phyloP scores from a whole-genome alignment of 1,139 yeast genomes.

The Geotrichum phurueaensis region DNA sequence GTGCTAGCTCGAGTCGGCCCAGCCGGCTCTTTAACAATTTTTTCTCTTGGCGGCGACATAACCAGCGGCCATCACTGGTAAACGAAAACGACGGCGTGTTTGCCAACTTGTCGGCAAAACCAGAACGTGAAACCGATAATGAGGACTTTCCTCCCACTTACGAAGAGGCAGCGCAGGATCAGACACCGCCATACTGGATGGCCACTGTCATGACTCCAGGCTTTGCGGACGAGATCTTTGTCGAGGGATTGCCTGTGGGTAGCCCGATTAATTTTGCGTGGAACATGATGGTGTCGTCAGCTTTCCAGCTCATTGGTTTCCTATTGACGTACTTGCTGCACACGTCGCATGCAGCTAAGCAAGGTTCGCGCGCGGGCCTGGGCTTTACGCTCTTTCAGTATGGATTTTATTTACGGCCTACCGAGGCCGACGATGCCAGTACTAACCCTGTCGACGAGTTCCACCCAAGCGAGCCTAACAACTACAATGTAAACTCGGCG shows the following conservation, averaged over 20 bases:
- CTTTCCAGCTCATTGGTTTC: conserved; percentile 92
- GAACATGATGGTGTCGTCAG: conserved; percentile 84
- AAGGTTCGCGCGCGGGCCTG: conserved; percentile 89
- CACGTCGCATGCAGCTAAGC: conserved; percentile 95
- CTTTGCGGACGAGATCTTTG: conserved; percentile 77
- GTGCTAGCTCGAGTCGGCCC: neutral
- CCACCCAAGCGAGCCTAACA: conserved; percentile 37
- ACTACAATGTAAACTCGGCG: conserved; percentile 32
- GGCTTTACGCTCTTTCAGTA: conserved; percentile 78
- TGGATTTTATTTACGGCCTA: conserved; percentile 69
- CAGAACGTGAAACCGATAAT: conserved; percentile 40
- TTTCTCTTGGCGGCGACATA: neutral
- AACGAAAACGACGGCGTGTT: conserved; percentile 81
- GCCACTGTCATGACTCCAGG: conserved; percentile 79
- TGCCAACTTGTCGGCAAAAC: conserved; percentile 79
- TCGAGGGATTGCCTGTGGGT: conserved; percentile 95
- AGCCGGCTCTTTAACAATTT: neutral
- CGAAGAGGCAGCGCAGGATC: conserved; percentile 92
- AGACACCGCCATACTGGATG: conserved; percentile 97
- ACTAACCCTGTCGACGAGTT: conserved; percentile 40
- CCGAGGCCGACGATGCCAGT: conserved; percentile 31
- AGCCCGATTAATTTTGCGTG: conserved; percentile 78
- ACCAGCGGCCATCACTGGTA: conserved; percentile 31
- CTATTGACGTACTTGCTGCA: conserved; percentile 83
- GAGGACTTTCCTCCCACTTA: conserved; percentile 74